Evolutionary conservation across 2,329 filamentous ascomycete genomes (phyloP).

Genomic region (Aspergillus ibericus): DNA sequence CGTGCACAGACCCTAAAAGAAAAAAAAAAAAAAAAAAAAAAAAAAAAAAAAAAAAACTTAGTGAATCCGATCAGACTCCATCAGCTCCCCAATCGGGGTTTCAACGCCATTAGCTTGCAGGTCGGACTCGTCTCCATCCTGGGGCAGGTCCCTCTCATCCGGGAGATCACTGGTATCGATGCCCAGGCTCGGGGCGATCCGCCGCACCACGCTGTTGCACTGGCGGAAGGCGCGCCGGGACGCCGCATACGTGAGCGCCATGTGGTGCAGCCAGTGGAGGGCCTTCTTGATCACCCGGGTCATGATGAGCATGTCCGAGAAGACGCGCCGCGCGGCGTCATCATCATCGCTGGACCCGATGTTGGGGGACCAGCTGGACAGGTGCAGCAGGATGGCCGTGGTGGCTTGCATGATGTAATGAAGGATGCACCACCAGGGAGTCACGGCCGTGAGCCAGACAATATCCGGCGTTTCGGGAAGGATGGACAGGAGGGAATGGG

Average conservation of each 20-base stretch:
- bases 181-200: constrained; percentile 31
- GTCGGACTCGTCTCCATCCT: neutral
- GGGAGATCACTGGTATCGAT: constrained; percentile 35
- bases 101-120: neutral
- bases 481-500: constrained; percentile 37
- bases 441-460: constrained; percentile 33
- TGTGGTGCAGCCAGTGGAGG: constrained; percentile 38
- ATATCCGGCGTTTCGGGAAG: constrained; percentile 39
- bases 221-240: constrained; percentile 37
- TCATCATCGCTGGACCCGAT: constrained; percentile 5
- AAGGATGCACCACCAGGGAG: constrained; percentile 46
- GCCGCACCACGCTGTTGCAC: constrained; percentile 33
- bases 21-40: too few relatives aligned
- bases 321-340: constrained; percentile 18
- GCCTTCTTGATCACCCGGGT: constrained; percentile 37
- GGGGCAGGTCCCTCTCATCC: constrained; percentile 1
- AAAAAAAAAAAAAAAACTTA: too few relatives aligned
- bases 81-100: neutral
- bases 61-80: neutral
- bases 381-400: constrained; percentile 41
- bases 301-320: constrained; percentile 24
- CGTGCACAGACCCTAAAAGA: too few relatives aligned
- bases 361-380: constrained; percentile 25
- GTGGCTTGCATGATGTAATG: constrained; percentile 47
- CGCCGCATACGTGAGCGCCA: constrained; percentile 32